Base-by-base conservation (phyloP, 2,329 filamentous ascomycete species). In the Elsinoe perseae region DNA sequence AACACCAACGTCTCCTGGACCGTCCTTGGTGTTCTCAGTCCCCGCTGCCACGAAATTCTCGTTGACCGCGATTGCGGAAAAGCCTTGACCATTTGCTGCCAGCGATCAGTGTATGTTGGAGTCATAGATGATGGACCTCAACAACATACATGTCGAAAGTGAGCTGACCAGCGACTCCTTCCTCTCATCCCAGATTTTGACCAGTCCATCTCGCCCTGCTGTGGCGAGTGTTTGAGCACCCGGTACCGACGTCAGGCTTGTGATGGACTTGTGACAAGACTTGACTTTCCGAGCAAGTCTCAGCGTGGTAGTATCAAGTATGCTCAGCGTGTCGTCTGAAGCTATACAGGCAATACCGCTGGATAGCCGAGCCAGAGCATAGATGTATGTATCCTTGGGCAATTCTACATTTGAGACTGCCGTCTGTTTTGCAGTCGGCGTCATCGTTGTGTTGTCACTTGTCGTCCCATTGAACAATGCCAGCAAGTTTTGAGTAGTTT, bases 181-280 rank as follows among this genome's bases (percentile, higher is more conserved):
- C 58, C 84, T 76, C 61, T 84, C 65, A 71, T 89, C 86, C 82
- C 84, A 86, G 48, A 86, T 70, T 0, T 74, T 78, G 9, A 89
- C 78, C 7, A 76, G 73, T 6, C 87, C 87, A 65, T 90, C 84
- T 67, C 86, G 80, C 46, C 87, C 87, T 0, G 85, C 81, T 0
- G 87, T 90, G 58, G 80, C 81, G 4, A 89, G 74, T 18, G 84
- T 66, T 21, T 56, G 32, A 3, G 76, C 77, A 25, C 75, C 75
- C n/a, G 56, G 18, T 21, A 50, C 59, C 1, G 78, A 73, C 54
- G 78, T 77, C 27, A 88, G 72, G 59, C 80, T 82, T 12, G 83
- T 84, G 61, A 89, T 72, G 59, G 85, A 85, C 61, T 87, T 82
- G 28, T 76, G 73, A 8, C 78, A 80, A 32, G 68, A 66, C 1